These are phyloP conservation scores for Helicocarpus griseus DNA, from an alignment of 2,329 filamentous ascomycete species.

Conservation along the genomic window DNA sequence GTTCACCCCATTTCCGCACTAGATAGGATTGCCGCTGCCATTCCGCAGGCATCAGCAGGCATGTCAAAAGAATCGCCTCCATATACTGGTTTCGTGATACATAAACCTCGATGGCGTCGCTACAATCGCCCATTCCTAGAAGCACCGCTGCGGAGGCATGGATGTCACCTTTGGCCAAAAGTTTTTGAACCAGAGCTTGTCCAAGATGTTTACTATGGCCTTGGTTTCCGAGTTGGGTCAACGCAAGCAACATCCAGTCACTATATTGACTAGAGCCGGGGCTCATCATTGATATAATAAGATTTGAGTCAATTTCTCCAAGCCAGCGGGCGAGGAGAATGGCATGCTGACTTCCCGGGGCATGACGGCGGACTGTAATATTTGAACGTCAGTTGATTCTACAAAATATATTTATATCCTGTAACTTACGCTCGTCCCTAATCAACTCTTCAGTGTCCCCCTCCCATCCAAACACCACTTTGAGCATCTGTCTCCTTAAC, in stretches of 20 bases:
- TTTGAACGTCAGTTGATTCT: constrained; percentile 12
- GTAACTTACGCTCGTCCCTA: constrained; percentile 60
- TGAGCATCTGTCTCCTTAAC: constrained; percentile 81
- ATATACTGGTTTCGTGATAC: constrained; percentile 83
- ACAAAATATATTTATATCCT: neutral
- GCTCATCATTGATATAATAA: constrained; percentile 63
- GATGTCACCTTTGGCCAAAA: constrained; percentile 81
- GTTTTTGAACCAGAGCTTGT: constrained; percentile 77
- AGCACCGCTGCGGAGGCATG: constrained; percentile 89
- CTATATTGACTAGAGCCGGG: constrained; percentile 83
- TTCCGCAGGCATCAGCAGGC: constrained; percentile 69
- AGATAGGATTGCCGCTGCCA: constrained; percentile 88
- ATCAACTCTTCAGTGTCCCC: constrained; percentile 72
- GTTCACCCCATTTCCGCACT: constrained; percentile 89
- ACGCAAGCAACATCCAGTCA: constrained; percentile 92
- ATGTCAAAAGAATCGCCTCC: constrained; percentile 85
- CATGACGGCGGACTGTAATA: constrained; percentile 54
- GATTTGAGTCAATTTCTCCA: constrained; percentile 70
- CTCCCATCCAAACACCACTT: constrained; percentile 90
- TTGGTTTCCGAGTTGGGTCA: constrained; percentile 74
- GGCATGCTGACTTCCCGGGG: constrained; percentile 61
- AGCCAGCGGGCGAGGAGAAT: constrained; percentile 90
- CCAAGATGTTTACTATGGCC: constrained; percentile 82
- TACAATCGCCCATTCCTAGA: constrained; percentile 81
- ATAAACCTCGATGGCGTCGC: constrained; percentile 94